Evolutionary conservation across 345 rosid species (phyloP).

Genomic region (Citrus mangshanensis): DNA sequence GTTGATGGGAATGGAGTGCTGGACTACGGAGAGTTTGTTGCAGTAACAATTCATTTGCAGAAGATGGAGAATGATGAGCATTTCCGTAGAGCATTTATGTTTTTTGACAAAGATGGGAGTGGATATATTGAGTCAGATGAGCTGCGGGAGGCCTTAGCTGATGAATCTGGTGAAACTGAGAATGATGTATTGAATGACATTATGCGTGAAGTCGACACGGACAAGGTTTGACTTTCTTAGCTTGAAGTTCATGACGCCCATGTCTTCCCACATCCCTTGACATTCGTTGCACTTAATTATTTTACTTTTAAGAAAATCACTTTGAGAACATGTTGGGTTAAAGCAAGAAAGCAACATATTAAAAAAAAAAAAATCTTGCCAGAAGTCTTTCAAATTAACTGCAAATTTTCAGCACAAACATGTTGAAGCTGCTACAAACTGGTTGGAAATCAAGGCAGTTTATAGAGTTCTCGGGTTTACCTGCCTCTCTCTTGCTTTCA

Average conservation of each 20-base stretch:
- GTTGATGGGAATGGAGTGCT: constrained; percentile 88
- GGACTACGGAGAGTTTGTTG: constrained; percentile 95
- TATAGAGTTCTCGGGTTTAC: background rate
- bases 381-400: background rate
- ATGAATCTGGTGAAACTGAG: constrained; percentile 73
- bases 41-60: constrained; percentile 96
- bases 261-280: background rate
- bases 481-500: background rate
- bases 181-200: constrained; percentile 66
- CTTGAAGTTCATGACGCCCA: background rate
- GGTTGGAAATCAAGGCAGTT: background rate
- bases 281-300: background rate
- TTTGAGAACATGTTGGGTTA: background rate
- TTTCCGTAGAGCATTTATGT: constrained; percentile 86
- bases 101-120: constrained; percentile 81
- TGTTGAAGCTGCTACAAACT: background rate
- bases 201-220: constrained; percentile 93
- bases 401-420: background rate
- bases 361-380: no score
- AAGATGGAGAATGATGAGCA: constrained; percentile 97
- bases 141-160: constrained; percentile 67
- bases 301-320: background rate
- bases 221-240: constrained; percentile 56
- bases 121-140: constrained; percentile 79
- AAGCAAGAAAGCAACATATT: background rate